Evolutionary conservation across 176 grass and related monocot species (phyloP), one percentile per base, ranked within the genome.

Genomic region (Eragrostis nindensis): DNA sequence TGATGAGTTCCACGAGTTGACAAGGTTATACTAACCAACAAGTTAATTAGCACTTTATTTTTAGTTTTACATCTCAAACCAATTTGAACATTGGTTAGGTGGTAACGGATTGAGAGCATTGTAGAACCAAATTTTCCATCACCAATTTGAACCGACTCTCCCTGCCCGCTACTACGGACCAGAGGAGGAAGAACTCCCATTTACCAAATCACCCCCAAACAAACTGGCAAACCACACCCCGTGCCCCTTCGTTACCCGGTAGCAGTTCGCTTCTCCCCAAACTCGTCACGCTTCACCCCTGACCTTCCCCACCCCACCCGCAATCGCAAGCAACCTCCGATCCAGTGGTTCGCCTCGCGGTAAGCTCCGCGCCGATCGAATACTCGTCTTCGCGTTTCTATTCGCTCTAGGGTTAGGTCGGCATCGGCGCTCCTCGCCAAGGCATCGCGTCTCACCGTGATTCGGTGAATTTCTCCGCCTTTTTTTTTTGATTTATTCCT

Each of bases 281-380:
- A 36, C 32, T 62, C 26, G 25, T 29, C 11, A 61, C 57, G 57
- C 74, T 68, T 79, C 63, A 43, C n/a, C 30, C 76, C 76, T 53
- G 13, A 12, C 22, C 62, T 30, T 19, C 16, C 32, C 60, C 44
- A 41, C 77, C 22, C 38, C 11, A 42, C 45, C 55, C 27, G 59
- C 67, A 40, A 78, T 27, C 59, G 59, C 74, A 50, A 71, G 65
- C 79, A 61, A 60, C 24, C n/a, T 8, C 80, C 74, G 74, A 70
- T 78, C 68, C 74, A 14, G 64, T 47, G 65, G 49, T 71, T 59
- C 40, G n/a, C 57, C 77, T 71, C 59, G n/a, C 16, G 66, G 87
- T 85, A 82, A 85, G 78, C 66, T 66, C 78, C 27, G 12, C 30
- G 42, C 42, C 18, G 40, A 67, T 56, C 71, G 21, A n/a, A 30